Percentiles rank a stretch among this genome's conserved stretches.
Evolutionary conservation across 2,329 filamentous ascomycete genomes (phyloP).

Genomic region (Hypoxylon rubiginosum): DNA sequence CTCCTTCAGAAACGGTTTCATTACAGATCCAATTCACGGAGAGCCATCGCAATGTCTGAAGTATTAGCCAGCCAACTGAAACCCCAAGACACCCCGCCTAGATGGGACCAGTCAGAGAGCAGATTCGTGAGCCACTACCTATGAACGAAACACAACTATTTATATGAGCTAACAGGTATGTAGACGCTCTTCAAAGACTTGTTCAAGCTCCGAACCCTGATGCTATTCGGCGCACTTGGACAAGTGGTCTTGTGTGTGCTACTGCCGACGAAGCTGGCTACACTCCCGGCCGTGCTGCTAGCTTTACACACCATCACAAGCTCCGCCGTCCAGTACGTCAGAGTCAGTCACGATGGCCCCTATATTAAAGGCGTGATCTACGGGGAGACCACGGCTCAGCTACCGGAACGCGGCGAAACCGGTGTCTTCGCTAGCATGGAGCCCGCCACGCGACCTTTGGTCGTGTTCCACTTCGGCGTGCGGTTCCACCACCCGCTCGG

Average conservation of each 20-base stretch:
- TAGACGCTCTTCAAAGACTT: constrained; percentile 1
- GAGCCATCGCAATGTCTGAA: too few species aligned
- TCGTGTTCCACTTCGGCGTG: constrained; percentile 61
- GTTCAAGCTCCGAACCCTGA: constrained; percentile 5
- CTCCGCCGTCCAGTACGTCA: constrained; percentile 47
- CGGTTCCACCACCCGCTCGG: constrained; percentile 65
- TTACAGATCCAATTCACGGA: too few species aligned
- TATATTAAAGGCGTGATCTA: constrained; percentile 48
- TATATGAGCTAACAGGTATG: too few species aligned
- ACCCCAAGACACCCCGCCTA: background rate
- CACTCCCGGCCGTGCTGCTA: background rate
- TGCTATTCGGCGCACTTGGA: constrained; percentile 33
- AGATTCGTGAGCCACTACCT: too few species aligned
- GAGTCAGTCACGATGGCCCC: constrained; percentile 39
- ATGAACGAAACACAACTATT: too few species aligned
- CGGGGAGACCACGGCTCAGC: constrained; percentile 53
- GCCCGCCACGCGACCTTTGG: constrained; percentile 51
- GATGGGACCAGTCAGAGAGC: too few species aligned
- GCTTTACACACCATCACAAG: background rate
- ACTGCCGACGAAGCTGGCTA: constrained; percentile 41
- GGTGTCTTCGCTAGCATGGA: constrained; percentile 46
- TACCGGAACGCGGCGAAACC: constrained; percentile 46
- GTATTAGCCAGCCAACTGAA: background rate
- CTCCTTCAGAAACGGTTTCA: too few species aligned
- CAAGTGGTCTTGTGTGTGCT: constrained; percentile 53